phyloP scores from a whole-genome alignment of 208 protist genomes.

The Crithidia fasciculata region DNA sequence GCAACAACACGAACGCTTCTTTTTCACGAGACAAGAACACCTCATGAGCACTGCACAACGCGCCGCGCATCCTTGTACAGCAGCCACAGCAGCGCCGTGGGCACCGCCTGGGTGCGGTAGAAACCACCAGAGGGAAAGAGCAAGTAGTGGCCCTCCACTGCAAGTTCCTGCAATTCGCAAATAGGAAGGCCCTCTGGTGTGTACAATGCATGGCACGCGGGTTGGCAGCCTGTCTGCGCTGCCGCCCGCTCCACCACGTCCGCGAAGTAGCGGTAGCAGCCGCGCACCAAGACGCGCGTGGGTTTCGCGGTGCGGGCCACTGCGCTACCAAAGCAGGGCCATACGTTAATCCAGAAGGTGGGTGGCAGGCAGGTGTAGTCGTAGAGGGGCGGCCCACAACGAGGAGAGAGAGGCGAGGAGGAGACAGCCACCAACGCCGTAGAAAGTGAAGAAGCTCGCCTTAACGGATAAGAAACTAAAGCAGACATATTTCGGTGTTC shows the following conservation, averaged over 20 bases:
- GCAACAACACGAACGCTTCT: too few relatives aligned
- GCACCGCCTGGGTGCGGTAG: conserved; percentile 27
- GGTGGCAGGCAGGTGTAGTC: background rate
- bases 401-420: background rate
- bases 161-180: conserved; percentile 5
- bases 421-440: background rate
- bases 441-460: background rate
- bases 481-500: too few relatives aligned
- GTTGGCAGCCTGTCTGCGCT: conserved; percentile 15
- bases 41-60: conserved; percentile 6
- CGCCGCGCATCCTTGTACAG: conserved; percentile 23
- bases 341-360: conserved; percentile 36
- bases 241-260: conserved; percentile 32
- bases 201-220: conserved; percentile 23
- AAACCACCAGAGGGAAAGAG: conserved; percentile 27
- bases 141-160: conserved; percentile 30
- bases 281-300: conserved; percentile 28
- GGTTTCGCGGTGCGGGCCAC: background rate
- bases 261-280: conserved; percentile 21
- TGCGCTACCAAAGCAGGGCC: conserved; percentile 22
- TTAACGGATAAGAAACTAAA: too few relatives aligned
- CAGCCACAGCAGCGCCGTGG: conserved; percentile 30
- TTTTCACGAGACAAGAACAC: background rate
- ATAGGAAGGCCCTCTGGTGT: conserved; percentile 26
- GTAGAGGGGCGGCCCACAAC: background rate